These are phyloP conservation scores for Ogataea neopini DNA, from an alignment of 805 yeast species.

Conservation along the genomic window DNA sequence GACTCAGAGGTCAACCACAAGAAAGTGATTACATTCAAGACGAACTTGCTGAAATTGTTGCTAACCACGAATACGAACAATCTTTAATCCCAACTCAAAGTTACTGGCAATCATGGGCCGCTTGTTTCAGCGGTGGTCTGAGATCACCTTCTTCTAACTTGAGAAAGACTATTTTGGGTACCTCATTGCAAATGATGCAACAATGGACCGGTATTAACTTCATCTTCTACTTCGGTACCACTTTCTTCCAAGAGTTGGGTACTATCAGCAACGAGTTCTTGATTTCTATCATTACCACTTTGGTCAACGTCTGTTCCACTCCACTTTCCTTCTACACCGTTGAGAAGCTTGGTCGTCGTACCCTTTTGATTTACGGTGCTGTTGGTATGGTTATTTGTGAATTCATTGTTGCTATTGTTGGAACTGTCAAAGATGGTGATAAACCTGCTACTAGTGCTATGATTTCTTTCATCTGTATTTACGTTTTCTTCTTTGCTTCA, in stretches of 20 bases:
- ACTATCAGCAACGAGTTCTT: slow-evolving; percentile 47
- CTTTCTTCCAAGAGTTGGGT: slow-evolving; percentile 59
- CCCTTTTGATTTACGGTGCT: slow-evolving; percentile 49
- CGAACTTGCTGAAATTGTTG: slow-evolving; percentile 52
- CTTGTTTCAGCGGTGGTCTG: slow-evolving; percentile 46
- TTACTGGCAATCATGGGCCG: slow-evolving; percentile 41
- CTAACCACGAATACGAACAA: slow-evolving; percentile 49
- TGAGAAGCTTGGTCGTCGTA: slow-evolving; percentile 62
- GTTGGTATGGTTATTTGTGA: slow-evolving; percentile 53
- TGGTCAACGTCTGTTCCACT: slow-evolving; percentile 54
- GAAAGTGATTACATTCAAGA: slow-evolving; percentile 49
- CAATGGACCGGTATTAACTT: slow-evolving; percentile 80
- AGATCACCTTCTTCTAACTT: slow-evolving; percentile 39
- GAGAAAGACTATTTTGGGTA: slow-evolving; percentile 46
- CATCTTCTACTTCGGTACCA: slow-evolving; percentile 72
- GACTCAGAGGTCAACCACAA: slow-evolving; percentile 52
- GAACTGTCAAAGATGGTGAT: slow-evolving; percentile 33
- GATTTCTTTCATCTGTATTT: slow-evolving; percentile 51
- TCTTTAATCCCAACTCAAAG: slow-evolving; percentile 36
- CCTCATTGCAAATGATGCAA: slow-evolving; percentile 53
- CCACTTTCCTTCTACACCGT: slow-evolving; percentile 55
- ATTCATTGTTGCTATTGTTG: slow-evolving; percentile 54
- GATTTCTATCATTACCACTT: slow-evolving; percentile 53
- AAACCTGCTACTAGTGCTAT: slow-evolving; percentile 34
- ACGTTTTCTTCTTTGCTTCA: slow-evolving; percentile 75